Conservation (phyloP, 306 rosid genomes). For the Ormosia semicastrata region DNA sequence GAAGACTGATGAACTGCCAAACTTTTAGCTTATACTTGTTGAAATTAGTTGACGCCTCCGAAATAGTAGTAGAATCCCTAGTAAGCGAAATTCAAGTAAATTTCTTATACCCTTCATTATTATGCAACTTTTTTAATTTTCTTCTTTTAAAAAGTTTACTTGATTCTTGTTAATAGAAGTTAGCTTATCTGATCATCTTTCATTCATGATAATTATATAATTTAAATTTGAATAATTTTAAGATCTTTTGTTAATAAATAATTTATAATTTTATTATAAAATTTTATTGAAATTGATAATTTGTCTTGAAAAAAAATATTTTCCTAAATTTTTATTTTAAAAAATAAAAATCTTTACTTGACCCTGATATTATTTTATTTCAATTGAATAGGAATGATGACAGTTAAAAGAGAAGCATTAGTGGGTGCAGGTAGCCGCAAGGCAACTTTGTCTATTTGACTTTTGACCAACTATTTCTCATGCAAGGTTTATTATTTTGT, state of each 20-base stretch:
- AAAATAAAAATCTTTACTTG: background rate
- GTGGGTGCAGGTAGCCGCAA: conserved; percentile 43
- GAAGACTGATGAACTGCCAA: background rate
- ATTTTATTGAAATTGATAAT: too few species aligned
- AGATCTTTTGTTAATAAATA: too few species aligned
- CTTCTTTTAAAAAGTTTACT: background rate
- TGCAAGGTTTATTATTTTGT: background rate
- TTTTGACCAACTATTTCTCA: conserved; percentile 38
- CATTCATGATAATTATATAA: too few species aligned
- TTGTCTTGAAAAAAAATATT: too few species aligned
- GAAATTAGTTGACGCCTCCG: background rate
- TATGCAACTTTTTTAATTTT: background rate
- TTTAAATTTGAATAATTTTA: too few species aligned
- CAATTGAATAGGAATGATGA: conserved; percentile 19
- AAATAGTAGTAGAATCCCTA: background rate
- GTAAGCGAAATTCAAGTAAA: background rate
- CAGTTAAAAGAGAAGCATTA: conserved; percentile 32
- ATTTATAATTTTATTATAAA: too few species aligned
- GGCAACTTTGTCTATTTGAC: conserved; percentile 29
- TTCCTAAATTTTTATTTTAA: too few species aligned
- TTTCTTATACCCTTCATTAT: background rate
- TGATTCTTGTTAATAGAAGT: too few species aligned
- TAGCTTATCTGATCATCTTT: too few species aligned
- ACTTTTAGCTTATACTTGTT: conserved; percentile 5
- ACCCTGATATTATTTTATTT: conserved; percentile 7